Conservation (phyloP, 106 monocot genomes). For the Dioscorea dumetorum region DNA sequence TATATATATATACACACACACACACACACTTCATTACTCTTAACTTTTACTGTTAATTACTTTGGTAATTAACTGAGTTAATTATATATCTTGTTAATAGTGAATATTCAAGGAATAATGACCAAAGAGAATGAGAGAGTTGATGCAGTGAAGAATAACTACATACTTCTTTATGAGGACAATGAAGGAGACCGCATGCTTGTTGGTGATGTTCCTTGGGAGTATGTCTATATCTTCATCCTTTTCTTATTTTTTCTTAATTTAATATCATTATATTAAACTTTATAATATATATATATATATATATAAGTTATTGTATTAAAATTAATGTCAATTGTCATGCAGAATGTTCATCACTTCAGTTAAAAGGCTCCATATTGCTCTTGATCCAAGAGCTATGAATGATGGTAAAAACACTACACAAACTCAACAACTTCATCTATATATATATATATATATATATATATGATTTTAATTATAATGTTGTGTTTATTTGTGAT, state of each 20-base stretch:
- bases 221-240: conserved; percentile 3
- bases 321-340: background rate
- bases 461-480: too few species aligned
- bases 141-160: conserved; percentile 8
- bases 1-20: too few species aligned
- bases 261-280: too few species aligned
- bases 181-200: conserved; percentile 79
- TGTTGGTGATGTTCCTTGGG: conserved; percentile 59
- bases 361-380: conserved; percentile 56
- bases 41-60: too few species aligned
- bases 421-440: too few species aligned
- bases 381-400: conserved; percentile 11
- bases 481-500: too few species aligned
- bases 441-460: too few species aligned
- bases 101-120: background rate
- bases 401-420: conserved; percentile 12
- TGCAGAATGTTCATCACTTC: conserved; percentile 55
- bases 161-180: conserved; percentile 79
- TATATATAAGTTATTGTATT: too few species aligned
- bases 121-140: conserved; percentile 9
- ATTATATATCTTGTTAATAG: background rate
- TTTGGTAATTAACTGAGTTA: background rate
- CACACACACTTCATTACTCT: too few species aligned
- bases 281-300: too few species aligned
- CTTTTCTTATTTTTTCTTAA: too few species aligned